phyloP scores from a whole-genome alignment of 2,329 filamentous ascomycete genomes.

The Xylariales sp. region DNA sequence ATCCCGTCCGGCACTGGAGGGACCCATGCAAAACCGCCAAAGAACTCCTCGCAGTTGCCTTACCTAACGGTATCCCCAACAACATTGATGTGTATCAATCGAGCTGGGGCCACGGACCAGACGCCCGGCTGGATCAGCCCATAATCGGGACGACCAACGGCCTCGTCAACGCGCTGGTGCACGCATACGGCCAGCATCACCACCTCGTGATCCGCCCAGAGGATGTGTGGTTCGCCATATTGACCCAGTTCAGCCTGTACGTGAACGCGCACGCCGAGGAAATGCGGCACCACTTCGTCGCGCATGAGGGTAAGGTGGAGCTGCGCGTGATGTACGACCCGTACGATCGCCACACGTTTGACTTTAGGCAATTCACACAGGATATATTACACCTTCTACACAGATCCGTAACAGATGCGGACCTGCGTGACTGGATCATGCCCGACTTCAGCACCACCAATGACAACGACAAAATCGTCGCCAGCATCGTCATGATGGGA shows the following conservation, averaged over 20 bases:
- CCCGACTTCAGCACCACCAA: conserved; percentile 49
- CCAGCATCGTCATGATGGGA: conserved; percentile 46
- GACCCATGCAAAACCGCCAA: background rate
- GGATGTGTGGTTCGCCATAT: conserved; percentile 49
- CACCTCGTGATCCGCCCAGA: too few relatives aligned
- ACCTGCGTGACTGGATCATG: conserved; percentile 16
- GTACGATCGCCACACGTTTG: background rate
- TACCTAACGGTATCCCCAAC: background rate
- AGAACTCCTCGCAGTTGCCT: background rate
- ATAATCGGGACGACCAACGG: too few relatives aligned
- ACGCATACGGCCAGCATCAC: conserved; percentile 39
- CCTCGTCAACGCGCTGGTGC: conserved; percentile 29
- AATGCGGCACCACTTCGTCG: conserved; percentile 35
- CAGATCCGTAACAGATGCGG: background rate
- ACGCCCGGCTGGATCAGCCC: background rate
- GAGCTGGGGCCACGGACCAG: background rate
- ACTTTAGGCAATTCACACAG: background rate
- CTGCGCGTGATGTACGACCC: conserved; percentile 2
- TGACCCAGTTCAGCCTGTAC: conserved; percentile 41
- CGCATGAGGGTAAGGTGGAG: conserved; percentile 31
- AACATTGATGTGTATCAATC: background rate
- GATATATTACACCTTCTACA: background rate
- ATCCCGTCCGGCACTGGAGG: background rate
- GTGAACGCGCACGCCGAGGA: conserved; percentile 41
- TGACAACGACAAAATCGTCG: conserved; percentile 33